These are phyloP conservation scores for Aschersonia sp. DNA, from an alignment of 2,329 filamentous ascomycete species.

Conservation along the genomic window DNA sequence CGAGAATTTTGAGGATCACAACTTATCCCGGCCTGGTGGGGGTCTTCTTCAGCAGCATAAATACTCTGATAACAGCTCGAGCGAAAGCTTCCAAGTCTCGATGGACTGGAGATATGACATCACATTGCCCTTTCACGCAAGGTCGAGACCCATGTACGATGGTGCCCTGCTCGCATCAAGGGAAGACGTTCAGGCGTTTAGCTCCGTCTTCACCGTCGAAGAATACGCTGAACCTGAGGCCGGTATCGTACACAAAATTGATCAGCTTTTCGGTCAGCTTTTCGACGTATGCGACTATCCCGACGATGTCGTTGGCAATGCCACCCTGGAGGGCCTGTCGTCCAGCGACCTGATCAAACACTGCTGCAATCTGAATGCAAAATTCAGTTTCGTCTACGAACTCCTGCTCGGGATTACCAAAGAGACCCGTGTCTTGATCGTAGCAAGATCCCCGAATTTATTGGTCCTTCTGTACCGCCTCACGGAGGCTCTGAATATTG, in stretches of 20 bases:
- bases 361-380: constrained; percentile 40
- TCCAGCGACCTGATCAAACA: constrained; percentile 33
- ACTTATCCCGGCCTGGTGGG: no score
- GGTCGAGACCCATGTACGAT: constrained; percentile 35
- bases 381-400: constrained; percentile 44
- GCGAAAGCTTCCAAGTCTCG: constrained; percentile 5
- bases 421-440: constrained; percentile 34
- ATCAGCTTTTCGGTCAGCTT: constrained; percentile 34
- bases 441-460: constrained; percentile 34
- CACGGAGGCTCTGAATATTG: constrained; percentile 23
- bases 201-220: constrained; percentile 24
- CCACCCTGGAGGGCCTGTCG: constrained; percentile 22
- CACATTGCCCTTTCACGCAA: constrained; percentile 42
- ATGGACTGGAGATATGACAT: constrained; percentile 28
- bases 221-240: constrained; percentile 22
- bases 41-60: constrained; percentile 1
- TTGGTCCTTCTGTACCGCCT: constrained; percentile 37
- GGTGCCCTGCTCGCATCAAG: constrained; percentile 30
- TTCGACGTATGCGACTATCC: constrained; percentile 43
- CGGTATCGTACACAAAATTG: constrained; percentile 27
- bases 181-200: constrained; percentile 29
- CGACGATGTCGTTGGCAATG: constrained; percentile 29
- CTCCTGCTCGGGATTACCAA: constrained; percentile 30
- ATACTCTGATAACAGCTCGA: constrained; percentile 9
- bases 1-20: no score